Base-by-base conservation (phyloP, 176 grass and related monocot genomes). In the Musa beccarii region DNA sequence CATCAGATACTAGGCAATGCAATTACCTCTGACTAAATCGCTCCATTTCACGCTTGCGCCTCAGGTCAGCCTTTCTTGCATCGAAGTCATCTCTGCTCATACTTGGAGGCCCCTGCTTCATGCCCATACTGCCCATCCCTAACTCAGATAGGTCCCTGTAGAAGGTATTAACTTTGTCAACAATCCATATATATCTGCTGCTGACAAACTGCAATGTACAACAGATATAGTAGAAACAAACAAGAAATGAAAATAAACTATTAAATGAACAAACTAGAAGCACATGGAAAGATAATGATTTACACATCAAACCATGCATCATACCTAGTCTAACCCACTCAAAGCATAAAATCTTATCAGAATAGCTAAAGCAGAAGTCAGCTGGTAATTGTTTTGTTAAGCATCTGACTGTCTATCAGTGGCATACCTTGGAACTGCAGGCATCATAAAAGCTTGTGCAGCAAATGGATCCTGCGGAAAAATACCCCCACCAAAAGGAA, bases 401-500 rank as follows among this genome's bases (percentile, higher is more conserved):
- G 5, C 14, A 56, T 25, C 53, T 29, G 9, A 43, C 24, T 57
- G 24, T 52, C 54, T 13, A 79, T 64, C 78, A 80, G 73, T 19
- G 54, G 78, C 79, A 76, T 89, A 99, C 88, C 96, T 94, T 79
- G 86, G 91, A 81, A 89, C 79, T 82, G 70, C 66, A 71, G 89
- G 91, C 86, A 99, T 92, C 91, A 99, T 92, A 80, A 89, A 89
- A 85, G 72, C 81, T 56, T 83, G 96, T 14, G 83, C 79, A 78
- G 91, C 86, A 87, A 99, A 99, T 77, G 86, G 91, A 89, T 99
- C 96, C 59, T 88, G 96, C 22, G 85, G 88, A 51, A 90, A 77
- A 28, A 93, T 83, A 49, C 75, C 87, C 21, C 79, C 90, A 78
- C 79, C 73, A 77, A 92, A 91, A 69, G 88, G 86, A 69, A 76